Percentiles rank a stretch among this genome's conserved stretches.
Evolutionary conservation across 208 protist genomes (phyloP).

Genomic region (Acanthamoeba quina): DNA sequence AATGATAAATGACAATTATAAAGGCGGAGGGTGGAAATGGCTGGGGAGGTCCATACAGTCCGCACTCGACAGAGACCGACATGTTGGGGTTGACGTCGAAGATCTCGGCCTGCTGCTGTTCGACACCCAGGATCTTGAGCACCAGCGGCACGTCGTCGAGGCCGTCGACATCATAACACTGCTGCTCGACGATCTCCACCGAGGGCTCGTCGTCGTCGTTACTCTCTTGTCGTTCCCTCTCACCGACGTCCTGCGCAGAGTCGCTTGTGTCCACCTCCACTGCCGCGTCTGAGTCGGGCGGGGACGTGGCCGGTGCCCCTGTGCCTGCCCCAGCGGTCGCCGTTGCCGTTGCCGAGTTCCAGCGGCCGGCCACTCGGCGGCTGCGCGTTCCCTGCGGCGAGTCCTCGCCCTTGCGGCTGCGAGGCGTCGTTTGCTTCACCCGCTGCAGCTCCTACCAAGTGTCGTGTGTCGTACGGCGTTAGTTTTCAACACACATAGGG

Average conservation of each 20-base stretch:
- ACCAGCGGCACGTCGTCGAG: not conserved
- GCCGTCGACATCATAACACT: not conserved
- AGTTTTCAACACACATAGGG: not conserved
- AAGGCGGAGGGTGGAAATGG: not conserved
- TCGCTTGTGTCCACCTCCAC: too few species aligned
- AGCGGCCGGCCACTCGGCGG: too few species aligned
- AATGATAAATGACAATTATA: too few species aligned
- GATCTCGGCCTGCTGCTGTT: not conserved
- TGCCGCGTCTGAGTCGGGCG: too few species aligned
- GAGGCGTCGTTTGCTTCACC: not conserved
- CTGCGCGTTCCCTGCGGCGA: not conserved
- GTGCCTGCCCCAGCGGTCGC: not conserved
- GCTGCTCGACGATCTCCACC: not conserved
- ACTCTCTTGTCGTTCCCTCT: too few species aligned
- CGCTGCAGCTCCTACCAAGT: not conserved
- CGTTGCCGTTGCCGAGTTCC: not conserved
- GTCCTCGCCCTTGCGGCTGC: not conserved
- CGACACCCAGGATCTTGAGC: conserved; percentile 16
- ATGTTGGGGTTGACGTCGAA: conserved; percentile 43
- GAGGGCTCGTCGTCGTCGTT: not conserved
- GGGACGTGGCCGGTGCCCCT: too few species aligned
- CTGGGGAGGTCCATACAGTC: not conserved
- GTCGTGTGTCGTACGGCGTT: not conserved
- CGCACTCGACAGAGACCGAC: not conserved
- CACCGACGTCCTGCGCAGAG: too few species aligned